Evolutionary conservation across 768 basidiomycete genomes (phyloP).

Genomic region (Fomitopsis serialis): DNA sequence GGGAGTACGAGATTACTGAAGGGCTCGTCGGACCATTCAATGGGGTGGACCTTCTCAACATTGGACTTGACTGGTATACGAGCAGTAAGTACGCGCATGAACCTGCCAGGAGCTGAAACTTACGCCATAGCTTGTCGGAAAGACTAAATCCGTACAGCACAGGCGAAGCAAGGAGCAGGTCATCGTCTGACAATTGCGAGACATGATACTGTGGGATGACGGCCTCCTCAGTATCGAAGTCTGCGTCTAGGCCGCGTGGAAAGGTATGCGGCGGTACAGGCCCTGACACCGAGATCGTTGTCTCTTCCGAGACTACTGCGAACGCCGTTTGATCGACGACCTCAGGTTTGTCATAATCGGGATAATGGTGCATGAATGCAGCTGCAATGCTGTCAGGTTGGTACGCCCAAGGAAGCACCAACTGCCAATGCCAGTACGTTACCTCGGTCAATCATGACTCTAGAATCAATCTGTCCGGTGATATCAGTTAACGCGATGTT

Average conservation of each 20-base stretch:
- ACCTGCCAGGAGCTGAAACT: no score
- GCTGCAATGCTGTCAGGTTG: no score
- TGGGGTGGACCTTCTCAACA: conserved; percentile 45
- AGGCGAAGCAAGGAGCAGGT: background rate
- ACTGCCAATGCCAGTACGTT: conserved; percentile 1
- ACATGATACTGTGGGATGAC: no score
- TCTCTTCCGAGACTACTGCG: no score
- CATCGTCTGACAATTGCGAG: background rate
- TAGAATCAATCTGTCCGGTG: conserved; percentile 38
- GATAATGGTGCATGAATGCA: no score
- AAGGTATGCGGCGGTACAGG: no score
- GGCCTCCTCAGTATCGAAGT: no score
- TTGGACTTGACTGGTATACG: conserved; percentile 59
- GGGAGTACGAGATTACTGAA: conserved; percentile 27
- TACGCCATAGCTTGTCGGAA: conserved; percentile 46
- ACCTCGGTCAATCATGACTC: conserved; percentile 60
- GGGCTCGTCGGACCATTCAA: conserved; percentile 33
- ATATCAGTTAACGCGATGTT: background rate
- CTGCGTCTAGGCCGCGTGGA: no score
- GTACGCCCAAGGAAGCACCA: no score
- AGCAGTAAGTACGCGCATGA: conserved; percentile 19
- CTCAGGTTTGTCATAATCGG: no score
- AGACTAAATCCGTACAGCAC: conserved; percentile 51
- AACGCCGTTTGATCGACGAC: no score
- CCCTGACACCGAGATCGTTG: no score